These are phyloP conservation scores for Cytidiella melzeri DNA, from an alignment of 768 basidiomycete species.

Conservation along the genomic window DNA sequence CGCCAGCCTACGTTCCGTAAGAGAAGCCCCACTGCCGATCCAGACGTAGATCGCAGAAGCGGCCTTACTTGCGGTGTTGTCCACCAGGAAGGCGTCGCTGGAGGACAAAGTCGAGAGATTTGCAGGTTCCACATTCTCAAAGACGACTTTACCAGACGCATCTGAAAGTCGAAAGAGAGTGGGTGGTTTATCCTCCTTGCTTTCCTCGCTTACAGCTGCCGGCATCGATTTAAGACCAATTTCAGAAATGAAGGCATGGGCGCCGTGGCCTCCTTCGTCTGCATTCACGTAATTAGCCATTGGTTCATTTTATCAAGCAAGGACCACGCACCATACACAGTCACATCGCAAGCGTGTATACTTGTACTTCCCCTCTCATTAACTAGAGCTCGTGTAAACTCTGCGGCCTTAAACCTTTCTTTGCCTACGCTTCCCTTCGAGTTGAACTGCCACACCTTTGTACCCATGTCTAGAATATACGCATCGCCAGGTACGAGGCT, in stretches of 20 bases:
- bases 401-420: slow-evolving; percentile 55
- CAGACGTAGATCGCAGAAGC: slow-evolving; percentile 50
- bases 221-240: slow-evolving; percentile 32
- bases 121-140: slow-evolving; percentile 29
- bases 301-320: too few species aligned
- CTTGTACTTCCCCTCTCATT: slow-evolving; percentile 31
- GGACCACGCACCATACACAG: slow-evolving; percentile 43
- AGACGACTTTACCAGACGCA: slow-evolving; percentile 33
- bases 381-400: slow-evolving; percentile 46
- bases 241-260: slow-evolving; percentile 41
- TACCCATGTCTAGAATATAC: slow-evolving; percentile 55
- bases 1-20: slow-evolving; percentile 43
- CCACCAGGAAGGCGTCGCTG: slow-evolving; percentile 47
- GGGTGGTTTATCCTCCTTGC: slow-evolving; percentile 19
- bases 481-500: slow-evolving; percentile 51
- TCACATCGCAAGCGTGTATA: slow-evolving; percentile 30
- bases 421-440: slow-evolving; percentile 47
- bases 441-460: slow-evolving; percentile 48
- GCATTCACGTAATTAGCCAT: too few species aligned
- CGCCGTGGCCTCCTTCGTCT: slow-evolving; percentile 50
- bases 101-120: slow-evolving; percentile 35
- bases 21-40: slow-evolving; percentile 46
- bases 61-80: slow-evolving; percentile 30
- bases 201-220: background rate
- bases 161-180: slow-evolving; percentile 42